phyloP scores from a whole-genome alignment of 495 filamentous ascomycete genomes.

The Articulospora tetracladia region DNA sequence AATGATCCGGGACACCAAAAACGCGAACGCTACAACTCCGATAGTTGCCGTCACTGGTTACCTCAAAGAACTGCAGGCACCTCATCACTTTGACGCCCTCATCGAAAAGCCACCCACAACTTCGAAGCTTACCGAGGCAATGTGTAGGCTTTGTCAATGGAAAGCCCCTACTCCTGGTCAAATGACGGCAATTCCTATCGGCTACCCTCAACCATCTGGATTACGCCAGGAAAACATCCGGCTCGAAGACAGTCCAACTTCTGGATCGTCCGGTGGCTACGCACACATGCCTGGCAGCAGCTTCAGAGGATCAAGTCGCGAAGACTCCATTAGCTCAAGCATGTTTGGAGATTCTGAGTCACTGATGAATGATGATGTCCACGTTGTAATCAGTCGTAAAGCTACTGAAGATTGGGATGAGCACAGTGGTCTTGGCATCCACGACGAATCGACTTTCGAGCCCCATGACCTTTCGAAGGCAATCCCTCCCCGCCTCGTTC shows the following conservation, averaged over 20 bases:
- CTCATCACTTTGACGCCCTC: constrained; percentile 89
- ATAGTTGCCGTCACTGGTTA: constrained; percentile 98
- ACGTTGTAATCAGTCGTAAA: constrained; percentile 68
- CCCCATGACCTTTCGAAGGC: constrained; percentile 27
- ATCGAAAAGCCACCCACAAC: constrained; percentile 94
- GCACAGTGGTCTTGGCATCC: constrained; percentile 66
- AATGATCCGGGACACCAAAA: constrained; percentile 95
- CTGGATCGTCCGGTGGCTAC: constrained; percentile 68
- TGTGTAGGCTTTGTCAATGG: constrained; percentile 87
- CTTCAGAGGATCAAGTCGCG: constrained; percentile 71
- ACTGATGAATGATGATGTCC: constrained; percentile 71
- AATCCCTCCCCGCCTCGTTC: constrained; percentile 49
- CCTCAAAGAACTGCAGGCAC: constrained; percentile 88
- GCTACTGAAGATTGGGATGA: constrained; percentile 69
- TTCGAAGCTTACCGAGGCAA: constrained; percentile 79
- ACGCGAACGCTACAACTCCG: constrained; percentile 88
- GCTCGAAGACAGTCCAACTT: constrained; percentile 80
- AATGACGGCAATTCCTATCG: constrained; percentile 32
- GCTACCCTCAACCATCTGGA: constrained; percentile 56
- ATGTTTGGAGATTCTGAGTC: constrained; percentile 82
- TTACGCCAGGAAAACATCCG: constrained; percentile 57
- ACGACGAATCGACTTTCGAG: constrained; percentile 35
- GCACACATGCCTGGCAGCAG: constrained; percentile 63
- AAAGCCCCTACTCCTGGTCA: constrained; percentile 65
- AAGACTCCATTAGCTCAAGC: constrained; percentile 83